Evolutionary conservation across 1,284 basidiomycete genomes (phyloP), one percentile per base, ranked within the genome.

Genomic region (Stygiomarasmius scandens): DNA sequence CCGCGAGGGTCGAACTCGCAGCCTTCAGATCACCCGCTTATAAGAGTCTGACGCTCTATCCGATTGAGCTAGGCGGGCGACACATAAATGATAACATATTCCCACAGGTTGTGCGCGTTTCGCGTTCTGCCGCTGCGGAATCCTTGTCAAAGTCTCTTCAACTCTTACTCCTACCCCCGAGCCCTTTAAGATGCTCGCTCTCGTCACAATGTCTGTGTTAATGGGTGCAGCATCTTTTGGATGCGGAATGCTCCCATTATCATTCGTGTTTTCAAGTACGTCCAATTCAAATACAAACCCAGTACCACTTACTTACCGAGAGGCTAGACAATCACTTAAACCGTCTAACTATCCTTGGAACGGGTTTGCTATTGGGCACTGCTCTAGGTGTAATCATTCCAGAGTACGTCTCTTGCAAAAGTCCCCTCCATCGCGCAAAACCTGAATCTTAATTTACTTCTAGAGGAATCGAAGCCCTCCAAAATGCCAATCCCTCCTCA

Each of bases 311-410:
- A 48, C n/a, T 22, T 27, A 32, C 29, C n/a, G 27, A 12, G 14
- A 20, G 20, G 47, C 27, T 71, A 85, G 73, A 73, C 69, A 67
- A 66, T 56, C 66, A 76, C 25, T 68, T 87, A 51, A 78, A 79
- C 25, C 72, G 76, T 27, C 69, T 90, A 43, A 83, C 83, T 10
- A 80, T 79, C 20, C 71, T 93, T 23, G 89, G 92, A 22, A 90
- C 89, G 27, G 95, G 95, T n/a, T 74, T 97, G 19, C 80, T 97
- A 23, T 81, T 96, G 23, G 95, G 95, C 14, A 90, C 94, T 5
- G 93, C 93, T 0, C 74, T 97, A 63, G 92, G 93, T 10, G 86
- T 97, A 27, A 93, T 97, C 66, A 90, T 97, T 56, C 95, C 95
- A 20, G 95, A 97, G 92, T 93, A 71, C 67, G 89, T 80, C 27